Evolutionary conservation across 495 filamentous ascomycete species (phyloP).

Genomic region (Aspergillus baeticus): DNA sequence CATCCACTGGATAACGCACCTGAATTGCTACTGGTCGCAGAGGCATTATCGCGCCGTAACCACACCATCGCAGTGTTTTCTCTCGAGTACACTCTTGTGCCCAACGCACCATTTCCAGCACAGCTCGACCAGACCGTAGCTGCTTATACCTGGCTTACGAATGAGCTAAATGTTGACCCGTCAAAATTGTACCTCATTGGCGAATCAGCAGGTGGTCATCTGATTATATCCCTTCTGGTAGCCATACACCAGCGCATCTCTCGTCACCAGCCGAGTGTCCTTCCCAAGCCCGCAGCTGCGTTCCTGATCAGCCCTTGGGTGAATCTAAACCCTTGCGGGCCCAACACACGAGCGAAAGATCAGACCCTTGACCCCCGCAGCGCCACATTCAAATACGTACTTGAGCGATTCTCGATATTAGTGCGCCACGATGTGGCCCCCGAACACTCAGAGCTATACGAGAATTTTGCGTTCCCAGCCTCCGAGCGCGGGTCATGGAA

Average conservation of each 20-base stretch:
- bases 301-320: conserved; percentile 14
- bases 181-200: conserved; percentile 11
- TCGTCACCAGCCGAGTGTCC: not conserved
- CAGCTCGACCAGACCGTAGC: conserved; percentile 7
- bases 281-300: conserved; percentile 4
- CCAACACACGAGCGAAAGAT: not conserved
- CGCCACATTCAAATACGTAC: conserved; percentile 1
- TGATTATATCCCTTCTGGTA: conserved; percentile 5
- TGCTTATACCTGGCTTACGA: conserved; percentile 13
- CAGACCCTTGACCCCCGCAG: not conserved
- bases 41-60: conserved; percentile 2
- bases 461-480: not conserved
- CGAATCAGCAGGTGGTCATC: conserved; percentile 13
- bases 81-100: conserved; percentile 11
- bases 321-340: conserved; percentile 8
- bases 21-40: conserved; percentile 8
- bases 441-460: not conserved
- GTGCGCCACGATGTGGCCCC: not conserved
- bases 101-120: conserved; percentile 9
- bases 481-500: conserved; percentile 10
- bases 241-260: not conserved
- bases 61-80: conserved; percentile 7
- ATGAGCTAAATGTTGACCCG: not conserved
- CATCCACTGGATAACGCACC: conserved; percentile 13
- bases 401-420: conserved; percentile 5